These are phyloP conservation scores for Fusarium fujikuroi DNA, from an alignment of 2,329 filamentous ascomycete species.

Conservation along the genomic window DNA sequence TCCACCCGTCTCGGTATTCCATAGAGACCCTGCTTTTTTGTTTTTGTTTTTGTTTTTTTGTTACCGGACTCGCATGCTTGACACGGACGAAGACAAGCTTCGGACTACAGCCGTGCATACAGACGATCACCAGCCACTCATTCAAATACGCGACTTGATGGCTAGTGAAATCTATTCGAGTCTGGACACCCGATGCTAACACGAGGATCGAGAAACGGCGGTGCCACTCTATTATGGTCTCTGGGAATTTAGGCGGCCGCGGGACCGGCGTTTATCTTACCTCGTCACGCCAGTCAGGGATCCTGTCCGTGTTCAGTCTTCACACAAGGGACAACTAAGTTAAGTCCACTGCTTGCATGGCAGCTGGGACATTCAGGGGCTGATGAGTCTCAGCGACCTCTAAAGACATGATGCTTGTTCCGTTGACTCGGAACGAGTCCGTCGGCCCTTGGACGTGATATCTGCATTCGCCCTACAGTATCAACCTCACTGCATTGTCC, in stretches of 20 bases:
- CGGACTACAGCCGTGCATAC: neutral
- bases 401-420: constrained; percentile 6
- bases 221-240: neutral
- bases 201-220: neutral
- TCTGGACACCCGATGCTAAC: neutral
- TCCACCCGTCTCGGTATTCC: constrained; percentile 27
- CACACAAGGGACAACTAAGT: constrained; percentile 1
- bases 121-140: constrained; percentile 4
- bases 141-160: constrained; percentile 3
- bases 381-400: constrained; percentile 23
- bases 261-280: constrained; percentile 26
- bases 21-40: constrained; percentile 31
- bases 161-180: neutral
- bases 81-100: constrained; percentile 22
- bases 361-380: constrained; percentile 26
- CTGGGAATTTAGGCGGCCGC: constrained; percentile 3
- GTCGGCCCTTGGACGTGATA: constrained; percentile 8
- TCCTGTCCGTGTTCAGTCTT: constrained; percentile 4
- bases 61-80: constrained; percentile 8
- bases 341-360: constrained; percentile 18
- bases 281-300: constrained; percentile 28
- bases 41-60: neutral
- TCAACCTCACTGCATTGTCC: constrained; percentile 6
- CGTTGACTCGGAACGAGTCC: constrained; percentile 21
- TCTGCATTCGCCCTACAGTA: constrained; percentile 5